Base-by-base conservation (phyloP, 75 land plant genomes). In the Cunninghamia lanceolata region DNA sequence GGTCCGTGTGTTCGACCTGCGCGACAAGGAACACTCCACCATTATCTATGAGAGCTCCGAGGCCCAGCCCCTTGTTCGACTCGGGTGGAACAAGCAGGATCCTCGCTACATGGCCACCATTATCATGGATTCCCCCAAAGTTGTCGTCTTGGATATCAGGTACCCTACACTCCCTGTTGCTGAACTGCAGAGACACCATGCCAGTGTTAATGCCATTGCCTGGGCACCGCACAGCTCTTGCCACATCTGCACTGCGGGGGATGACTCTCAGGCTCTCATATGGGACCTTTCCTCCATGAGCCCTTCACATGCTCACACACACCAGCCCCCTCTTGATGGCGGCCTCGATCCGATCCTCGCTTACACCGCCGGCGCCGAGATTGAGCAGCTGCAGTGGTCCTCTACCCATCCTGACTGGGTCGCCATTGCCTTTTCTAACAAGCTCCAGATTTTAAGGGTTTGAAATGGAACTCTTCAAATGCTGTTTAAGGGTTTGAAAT, bases 221-320 rank as follows among this genome's bases (percentile, higher is more conserved):
- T 93, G 94, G 94, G 94, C 94, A 4, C 94, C 94, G 0, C 94
- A 93, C 84, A 92, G 94, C 76, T 90, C 95, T 34, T 94, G 94
- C 85, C 95, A 94, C 79, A 94, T 94, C 52, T 94, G 95, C 88
- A 94, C 95, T 3, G 94, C 95, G 6, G 94, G 94, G 30, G 95
- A 94, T 53, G 95, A 94, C 66, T 92, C 94, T n/a, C 95, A 94
- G 86, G 94, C 95, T 21, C 86, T 94, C 19, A 92, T 92, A 32
- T 94, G 95, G 95, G 95, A 94, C 82, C 85, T 94, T 80, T 94
- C 95, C 42, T 88, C 93, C n/a, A 94, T 94, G 92, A 93, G 90
- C 82, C 91, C 86, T 75, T 92, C 91, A 90, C 28, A 93, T 90
- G 92, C 91, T 89, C 84, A 89, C 86, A 73, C 68, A 0, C 28